These are phyloP conservation scores for Solanum hybrid DNA, from an alignment of 305 asterid species.

Conservation along the genomic window DNA sequence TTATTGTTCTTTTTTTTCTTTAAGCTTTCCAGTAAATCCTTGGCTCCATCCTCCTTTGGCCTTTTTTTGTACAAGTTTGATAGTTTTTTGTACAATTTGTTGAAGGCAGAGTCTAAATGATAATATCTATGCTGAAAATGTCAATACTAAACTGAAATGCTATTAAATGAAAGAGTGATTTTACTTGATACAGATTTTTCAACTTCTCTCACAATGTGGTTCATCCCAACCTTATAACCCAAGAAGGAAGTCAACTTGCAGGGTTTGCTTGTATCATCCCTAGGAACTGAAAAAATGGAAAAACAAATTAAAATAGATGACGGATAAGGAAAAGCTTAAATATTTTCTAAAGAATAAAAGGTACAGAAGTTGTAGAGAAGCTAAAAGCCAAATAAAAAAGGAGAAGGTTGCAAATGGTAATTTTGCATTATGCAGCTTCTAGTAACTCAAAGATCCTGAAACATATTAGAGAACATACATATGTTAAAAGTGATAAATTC, in stretches of 20 bases:
- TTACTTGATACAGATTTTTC: conserved; percentile 68
- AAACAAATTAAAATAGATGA: background rate
- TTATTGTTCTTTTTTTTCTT: too few species aligned
- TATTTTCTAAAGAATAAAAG: background rate
- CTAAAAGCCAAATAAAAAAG: background rate
- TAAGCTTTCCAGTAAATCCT: too few species aligned
- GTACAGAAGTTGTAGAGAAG: background rate
- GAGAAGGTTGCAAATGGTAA: background rate
- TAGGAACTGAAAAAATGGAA: conserved; percentile 44
- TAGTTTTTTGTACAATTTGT: too few species aligned
- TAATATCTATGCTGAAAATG: background rate
- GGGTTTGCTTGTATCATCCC: conserved; percentile 51
- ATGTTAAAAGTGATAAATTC: too few species aligned
- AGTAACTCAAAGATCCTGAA: background rate
- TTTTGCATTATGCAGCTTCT: background rate
- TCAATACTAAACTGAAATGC: background rate
- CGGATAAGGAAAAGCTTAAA: background rate
- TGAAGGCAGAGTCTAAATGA: background rate
- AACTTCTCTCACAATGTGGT: conserved; percentile 62
- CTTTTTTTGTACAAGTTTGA: too few species aligned
- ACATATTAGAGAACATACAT: background rate
- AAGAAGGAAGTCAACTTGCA: conserved; percentile 58
- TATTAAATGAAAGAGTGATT: background rate
- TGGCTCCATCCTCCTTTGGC: too few species aligned
- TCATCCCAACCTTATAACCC: conserved; percentile 75